Evolutionary conservation across 2,329 filamentous ascomycete genomes (phyloP), one percentile per base, ranked within the genome.

Genomic region (Colletotrichum sp.): DNA sequence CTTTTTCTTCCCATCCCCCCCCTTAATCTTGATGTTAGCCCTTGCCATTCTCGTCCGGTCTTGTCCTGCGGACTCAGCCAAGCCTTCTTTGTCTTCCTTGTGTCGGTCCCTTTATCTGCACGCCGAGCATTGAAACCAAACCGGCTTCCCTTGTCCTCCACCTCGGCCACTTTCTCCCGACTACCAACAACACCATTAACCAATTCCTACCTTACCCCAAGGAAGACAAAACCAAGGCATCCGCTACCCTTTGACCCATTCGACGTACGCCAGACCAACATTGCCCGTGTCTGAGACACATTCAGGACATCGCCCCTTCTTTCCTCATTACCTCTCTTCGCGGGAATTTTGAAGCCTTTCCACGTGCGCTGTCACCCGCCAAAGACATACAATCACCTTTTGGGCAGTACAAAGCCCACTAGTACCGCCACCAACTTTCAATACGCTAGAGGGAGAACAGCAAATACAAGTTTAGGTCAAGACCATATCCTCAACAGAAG

Each of bases 61-160:
- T 56, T 38, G 55, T 48, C 34, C 43, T 62, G 68, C 61, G 55
- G 67, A 43, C 52, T 52, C 34, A 38, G 38, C 59, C 59, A 48
- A 21, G 18, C 16, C 48, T 61, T 36, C 48, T 67, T 72, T 66
- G 61, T 38, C 48, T 52, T 16, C 67, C 58, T 21, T 65, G 55
- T 12, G 61, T 48, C 14, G 18, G 32, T 58, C 65, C 30, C 72
- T 74, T 72, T 67, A 56, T 74, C 55, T 24, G 26, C 32, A 59
- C 34, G 30, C 43, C 14, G 21, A 71, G 48, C n/a, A 74, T 43
- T 30, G 55, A 70, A 67, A 73, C 69, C 24, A 69, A 66, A 71
- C 68, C n/a, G 63, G 34, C 32, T 48, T 36, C 64, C 64, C 69
- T 69, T 69, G 73, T 74, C 59, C 24, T 65, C 18, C 21, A 14